Evolutionary conservation across 441 rosid species (phyloP).

Genomic region (Erodium moschatum): DNA sequence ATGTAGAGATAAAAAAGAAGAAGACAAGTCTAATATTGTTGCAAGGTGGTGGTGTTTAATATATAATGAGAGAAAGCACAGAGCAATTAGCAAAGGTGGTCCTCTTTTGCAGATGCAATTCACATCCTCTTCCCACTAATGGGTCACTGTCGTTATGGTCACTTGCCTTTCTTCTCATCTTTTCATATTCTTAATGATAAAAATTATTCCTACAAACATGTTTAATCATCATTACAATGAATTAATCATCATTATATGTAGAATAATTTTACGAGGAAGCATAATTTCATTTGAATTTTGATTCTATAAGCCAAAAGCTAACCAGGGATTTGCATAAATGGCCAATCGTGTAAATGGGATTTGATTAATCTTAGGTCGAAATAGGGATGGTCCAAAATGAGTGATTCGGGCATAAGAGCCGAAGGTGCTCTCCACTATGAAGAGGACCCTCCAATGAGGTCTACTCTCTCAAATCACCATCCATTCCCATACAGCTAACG

Average conservation of each 20-base stretch:
- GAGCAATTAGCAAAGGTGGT: too few species aligned
- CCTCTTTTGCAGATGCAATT: constrained; percentile 1
- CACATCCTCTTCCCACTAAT: constrained; percentile 5
- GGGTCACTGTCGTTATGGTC: not conserved
- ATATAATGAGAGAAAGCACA: not conserved
- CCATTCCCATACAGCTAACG: not conserved
- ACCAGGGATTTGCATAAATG: not conserved
- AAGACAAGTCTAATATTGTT: not conserved
- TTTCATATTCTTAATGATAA: not conserved
- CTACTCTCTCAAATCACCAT: not conserved
- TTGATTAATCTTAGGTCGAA: not conserved
- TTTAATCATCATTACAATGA: too few species aligned
- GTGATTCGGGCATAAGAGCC: not conserved
- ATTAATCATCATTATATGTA: too few species aligned
- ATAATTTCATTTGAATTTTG: too few species aligned
- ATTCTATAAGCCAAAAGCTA: not conserved
- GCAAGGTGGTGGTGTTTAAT: constrained; percentile 2
- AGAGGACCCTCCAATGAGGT: not conserved
- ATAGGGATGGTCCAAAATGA: not conserved
- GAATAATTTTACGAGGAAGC: too few species aligned
- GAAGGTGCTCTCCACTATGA: constrained; percentile 4
- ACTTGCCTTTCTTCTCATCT: not conserved
- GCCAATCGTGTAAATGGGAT: not conserved
- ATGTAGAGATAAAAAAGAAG: not conserved
- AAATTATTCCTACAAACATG: too few species aligned